Conservation (phyloP, 306 rosid genomes). For the Corylus heterophylla region DNA sequence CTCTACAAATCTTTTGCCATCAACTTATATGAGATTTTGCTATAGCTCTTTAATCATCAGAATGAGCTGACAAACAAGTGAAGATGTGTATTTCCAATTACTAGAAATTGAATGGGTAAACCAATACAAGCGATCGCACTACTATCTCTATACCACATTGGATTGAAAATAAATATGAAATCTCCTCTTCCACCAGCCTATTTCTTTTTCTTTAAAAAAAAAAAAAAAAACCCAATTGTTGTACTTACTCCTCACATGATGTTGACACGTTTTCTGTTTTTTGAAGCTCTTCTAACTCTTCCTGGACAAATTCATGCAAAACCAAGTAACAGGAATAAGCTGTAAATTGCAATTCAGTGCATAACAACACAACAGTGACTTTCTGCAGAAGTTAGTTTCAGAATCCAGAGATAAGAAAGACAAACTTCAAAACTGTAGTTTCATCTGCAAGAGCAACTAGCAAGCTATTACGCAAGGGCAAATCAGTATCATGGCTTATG, state of each 20-base stretch:
- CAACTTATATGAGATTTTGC: not conserved
- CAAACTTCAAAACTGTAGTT: not conserved
- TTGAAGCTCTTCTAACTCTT: conserved; percentile 71
- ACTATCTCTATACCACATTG: too few species aligned
- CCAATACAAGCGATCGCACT: not conserved
- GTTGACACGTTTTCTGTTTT: conserved; percentile 64
- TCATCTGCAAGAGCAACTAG: not conserved
- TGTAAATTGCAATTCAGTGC: conserved; percentile 6
- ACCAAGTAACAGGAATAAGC: conserved; percentile 9
- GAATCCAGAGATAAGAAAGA: not conserved
- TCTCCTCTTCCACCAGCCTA: conserved; percentile 1
- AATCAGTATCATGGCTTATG: not conserved
- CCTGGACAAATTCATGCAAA: conserved; percentile 45
- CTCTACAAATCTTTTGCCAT: conserved; percentile 4
- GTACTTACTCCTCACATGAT: conserved; percentile 65
- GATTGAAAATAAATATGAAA: not conserved
- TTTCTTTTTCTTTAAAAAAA: conserved; percentile 1
- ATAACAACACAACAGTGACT: not conserved
- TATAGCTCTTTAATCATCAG: not conserved
- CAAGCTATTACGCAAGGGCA: not conserved
- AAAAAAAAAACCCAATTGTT: conserved; percentile 11
- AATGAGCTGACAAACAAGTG: conserved; percentile 1
- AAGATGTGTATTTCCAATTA: conserved; percentile 11
- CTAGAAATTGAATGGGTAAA: conserved; percentile 9
- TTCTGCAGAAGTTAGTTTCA: conserved; percentile 17